Base-by-base conservation (phyloP, 2,329 filamentous ascomycete species). In the Trichoderma koningiopsis region DNA sequence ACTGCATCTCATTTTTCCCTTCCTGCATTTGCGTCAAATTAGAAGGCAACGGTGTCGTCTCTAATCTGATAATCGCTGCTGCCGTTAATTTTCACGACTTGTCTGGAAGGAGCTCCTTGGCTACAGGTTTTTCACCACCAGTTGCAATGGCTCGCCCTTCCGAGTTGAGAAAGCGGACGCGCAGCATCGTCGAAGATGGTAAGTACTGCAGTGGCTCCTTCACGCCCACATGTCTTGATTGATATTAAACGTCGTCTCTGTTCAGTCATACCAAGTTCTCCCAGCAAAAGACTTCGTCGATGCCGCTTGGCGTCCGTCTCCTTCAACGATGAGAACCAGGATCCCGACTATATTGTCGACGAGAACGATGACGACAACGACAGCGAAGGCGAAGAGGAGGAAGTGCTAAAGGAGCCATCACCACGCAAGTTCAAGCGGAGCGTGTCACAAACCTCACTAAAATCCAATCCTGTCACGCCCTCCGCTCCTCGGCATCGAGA, bases 401-500 rank as follows among this genome's bases (percentile, higher is more conserved):
- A 80, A 56, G 78, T 80, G 22, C 76, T 80, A 61, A 77, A 77
- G 19, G 79, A 82, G 57, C 75, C 76, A 47, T 76, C 77, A 62
- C 67, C 75, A 8, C 43, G 16, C 19, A 78, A 76, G 70, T 73
- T 71, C 22, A 75, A 74, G 70, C 74, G 74, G 27, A 75, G 74
- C 40, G 72, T 72, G 24, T 76, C 78, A n/a, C 76, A 77, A 56
- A 74, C 77, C 3, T 74, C 78, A 16, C 73, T 72, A 27, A 80
- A 78, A 64, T 79, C 83, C 76, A 87, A 81, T 58, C 87, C 88
- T 16, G 83, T 89, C 62, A 92, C 90, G 2, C 92, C 92, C 1
- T 88, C 88, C 27, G 94, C 92, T 13, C 90, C 92, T 31, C 87
- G 93, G 73, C 92, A 93, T 77, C 88, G 92, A 79, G 91, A 97